Conservation (phyloP, 495 filamentous ascomycete genomes). For the Hypoxylon fuscum region DNA sequence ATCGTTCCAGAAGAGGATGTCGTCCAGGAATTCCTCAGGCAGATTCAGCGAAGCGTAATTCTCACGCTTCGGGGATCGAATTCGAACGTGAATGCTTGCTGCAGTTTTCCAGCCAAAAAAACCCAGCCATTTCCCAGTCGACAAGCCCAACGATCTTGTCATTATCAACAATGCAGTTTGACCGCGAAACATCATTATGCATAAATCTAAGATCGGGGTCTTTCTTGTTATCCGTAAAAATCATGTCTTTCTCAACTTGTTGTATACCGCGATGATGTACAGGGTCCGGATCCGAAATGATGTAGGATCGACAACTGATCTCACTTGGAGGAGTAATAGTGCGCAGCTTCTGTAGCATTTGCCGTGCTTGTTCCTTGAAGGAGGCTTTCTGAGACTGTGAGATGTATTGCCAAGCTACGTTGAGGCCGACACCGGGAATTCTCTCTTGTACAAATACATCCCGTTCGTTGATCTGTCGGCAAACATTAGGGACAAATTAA, state of each 20-base stretch:
- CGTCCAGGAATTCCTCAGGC: slow-evolving; percentile 37
- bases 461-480: slow-evolving; percentile 51
- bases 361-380: slow-evolving; percentile 54
- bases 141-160: slow-evolving; percentile 52
- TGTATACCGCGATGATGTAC: slow-evolving; percentile 15
- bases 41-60: slow-evolving; percentile 47
- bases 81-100: slow-evolving; percentile 44
- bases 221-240: slow-evolving; percentile 42
- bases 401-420: slow-evolving; percentile 57
- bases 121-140: slow-evolving; percentile 58
- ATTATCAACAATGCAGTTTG: slow-evolving; percentile 53
- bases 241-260: slow-evolving; percentile 41
- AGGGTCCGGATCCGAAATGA: slow-evolving; percentile 48
- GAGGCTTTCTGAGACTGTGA: slow-evolving; percentile 47
- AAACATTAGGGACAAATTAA: slow-evolving; percentile 24
- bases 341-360: slow-evolving; percentile 37
- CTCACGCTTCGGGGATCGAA: slow-evolving; percentile 50
- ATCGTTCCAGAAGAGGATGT: slow-evolving; percentile 52
- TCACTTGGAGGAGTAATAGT: slow-evolving; percentile 6
- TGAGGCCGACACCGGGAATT: slow-evolving; percentile 53
- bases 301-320: slow-evolving; percentile 43
- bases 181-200: slow-evolving; percentile 53
- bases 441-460: slow-evolving; percentile 55
- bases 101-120: slow-evolving; percentile 53
- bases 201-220: slow-evolving; percentile 49